Evolutionary conservation across 225 moss, liverwort and hornwort species (phyloP), one percentile per base, ranked within the genome.

Genomic region (Thuidium tamariscinum): DNA sequence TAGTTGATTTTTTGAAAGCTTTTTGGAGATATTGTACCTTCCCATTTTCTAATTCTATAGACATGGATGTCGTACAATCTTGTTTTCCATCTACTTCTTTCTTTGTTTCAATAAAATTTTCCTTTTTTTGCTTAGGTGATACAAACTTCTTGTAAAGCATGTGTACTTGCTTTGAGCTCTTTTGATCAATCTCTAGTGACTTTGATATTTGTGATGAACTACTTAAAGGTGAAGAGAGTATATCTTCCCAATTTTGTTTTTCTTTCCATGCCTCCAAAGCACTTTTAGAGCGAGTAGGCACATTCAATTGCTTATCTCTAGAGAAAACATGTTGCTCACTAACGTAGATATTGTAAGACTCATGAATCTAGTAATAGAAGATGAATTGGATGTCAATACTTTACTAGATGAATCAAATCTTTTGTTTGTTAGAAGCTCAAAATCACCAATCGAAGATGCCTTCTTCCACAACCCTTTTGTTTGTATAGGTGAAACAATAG

Each of bases 231-330:
- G 91, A 94, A 25, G 77, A 89, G 20, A 91, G 83, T 71, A 87
- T 91, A n/a, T 94, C 88, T 65, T 94, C 49, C 79, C 86, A 90
- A 59, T 94, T 94, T 75, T 88, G 57, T 60, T 94, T 92, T 63
- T 92, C 87, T 82, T 94, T 94, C 90, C 89, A 92, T 49, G 88
- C 85, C 56, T 91, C 87, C 0, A 91, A 10, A 80, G 87, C 63
- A 62, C 49, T 86, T 44, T 85, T 92, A 21, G 85, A 90, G 73
- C 85, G 79, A 27, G 74, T 55, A 79, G 68, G 66, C 44, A 79
- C 57, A 46, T 70, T 91, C 37, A 89, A 74, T 11, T 88, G 82
- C 49, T 30, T 67, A 56, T 92, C 63, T 84, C 75, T 89, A 37
- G 88, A 92, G 10, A 86, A 87, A 77, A 84, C 70, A 59, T 80